phyloP scores from a whole-genome alignment of 2,329 filamentous ascomycete genomes.

The Geosmithia flava region DNA sequence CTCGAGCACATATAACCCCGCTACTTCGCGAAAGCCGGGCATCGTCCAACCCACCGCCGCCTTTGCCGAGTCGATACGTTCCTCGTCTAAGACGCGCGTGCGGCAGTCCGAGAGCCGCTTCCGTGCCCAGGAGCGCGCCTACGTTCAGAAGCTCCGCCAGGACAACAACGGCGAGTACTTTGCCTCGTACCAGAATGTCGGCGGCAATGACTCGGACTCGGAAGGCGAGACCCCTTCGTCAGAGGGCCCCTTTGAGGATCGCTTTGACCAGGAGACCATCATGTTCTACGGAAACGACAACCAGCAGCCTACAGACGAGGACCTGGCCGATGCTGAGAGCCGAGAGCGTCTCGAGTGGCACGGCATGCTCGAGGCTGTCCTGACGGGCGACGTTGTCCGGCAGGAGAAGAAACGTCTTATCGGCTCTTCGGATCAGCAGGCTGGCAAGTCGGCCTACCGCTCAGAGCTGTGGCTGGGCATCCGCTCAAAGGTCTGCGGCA shows the following conservation, averaged over 20 bases:
- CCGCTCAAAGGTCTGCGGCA: constrained; percentile 70
- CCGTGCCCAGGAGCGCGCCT: constrained; percentile 74
- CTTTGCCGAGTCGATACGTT: constrained; percentile 30
- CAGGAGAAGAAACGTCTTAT: constrained; percentile 96
- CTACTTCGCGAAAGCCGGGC: constrained; percentile 37
- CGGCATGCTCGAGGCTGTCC: constrained; percentile 88
- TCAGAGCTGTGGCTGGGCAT: constrained; percentile 82
- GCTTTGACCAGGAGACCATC: constrained; percentile 76
- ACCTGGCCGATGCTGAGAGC: constrained; percentile 77
- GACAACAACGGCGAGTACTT: constrained; percentile 56
- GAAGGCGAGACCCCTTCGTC: constrained; percentile 86
- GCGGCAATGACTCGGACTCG: constrained; percentile 67
- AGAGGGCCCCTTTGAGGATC: constrained; percentile 73
- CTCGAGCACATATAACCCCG: constrained; percentile 69
- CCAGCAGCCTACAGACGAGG: constrained; percentile 77
- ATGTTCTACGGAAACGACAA: constrained; percentile 89
- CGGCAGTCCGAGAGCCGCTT: constrained; percentile 30
- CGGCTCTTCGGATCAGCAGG: constrained; percentile 52
- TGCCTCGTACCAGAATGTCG: constrained; percentile 48
- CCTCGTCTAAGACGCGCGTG: constrained; percentile 39
- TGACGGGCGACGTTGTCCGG: constrained; percentile 92
- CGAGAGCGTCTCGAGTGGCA: constrained; percentile 94
- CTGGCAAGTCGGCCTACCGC: constrained; percentile 54
- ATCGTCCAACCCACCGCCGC: constrained; percentile 27
- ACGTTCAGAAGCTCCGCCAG: constrained; percentile 82